A percentile compares a stretch with the other conserved stretches of the same genome.
These are phyloP conservation scores for Gynostemma pentaphyllum DNA, from an alignment of 306 rosid genomes.

Conservation along the genomic window DNA sequence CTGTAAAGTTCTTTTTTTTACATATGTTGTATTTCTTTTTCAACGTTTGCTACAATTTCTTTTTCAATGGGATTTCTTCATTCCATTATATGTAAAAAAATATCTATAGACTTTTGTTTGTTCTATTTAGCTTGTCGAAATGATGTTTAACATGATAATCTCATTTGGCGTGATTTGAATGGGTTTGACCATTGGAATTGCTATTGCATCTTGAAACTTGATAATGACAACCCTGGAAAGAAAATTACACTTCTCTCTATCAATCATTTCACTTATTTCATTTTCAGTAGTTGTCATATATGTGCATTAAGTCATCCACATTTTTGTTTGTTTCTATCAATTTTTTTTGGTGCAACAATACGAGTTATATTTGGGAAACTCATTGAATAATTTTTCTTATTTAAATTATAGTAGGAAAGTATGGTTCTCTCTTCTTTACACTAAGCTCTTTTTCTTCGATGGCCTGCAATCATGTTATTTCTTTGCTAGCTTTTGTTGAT, in stretches of 20 bases:
- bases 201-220: no score
- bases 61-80: no score
- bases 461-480: background rate
- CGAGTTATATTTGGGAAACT: background rate
- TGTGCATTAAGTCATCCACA: background rate
- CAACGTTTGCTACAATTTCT: no score
- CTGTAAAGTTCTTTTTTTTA: no score
- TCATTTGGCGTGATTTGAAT: no score
- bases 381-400: background rate
- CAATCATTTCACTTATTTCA: background rate
- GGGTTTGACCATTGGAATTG: no score
- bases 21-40: no score
- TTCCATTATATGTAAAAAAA: no score
- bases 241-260: background rate
- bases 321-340: background rate
- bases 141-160: no score
- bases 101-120: no score
- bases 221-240: no score
- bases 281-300: background rate
- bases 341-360: background rate
- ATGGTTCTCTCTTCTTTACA: background rate
- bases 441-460: background rate
- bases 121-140: no score
- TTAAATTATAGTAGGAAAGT: background rate
- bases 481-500: constrained; percentile 4